These are phyloP conservation scores for Aspergillus haitiensis DNA, from an alignment of 495 filamentous ascomycete species.

Conservation along the genomic window DNA sequence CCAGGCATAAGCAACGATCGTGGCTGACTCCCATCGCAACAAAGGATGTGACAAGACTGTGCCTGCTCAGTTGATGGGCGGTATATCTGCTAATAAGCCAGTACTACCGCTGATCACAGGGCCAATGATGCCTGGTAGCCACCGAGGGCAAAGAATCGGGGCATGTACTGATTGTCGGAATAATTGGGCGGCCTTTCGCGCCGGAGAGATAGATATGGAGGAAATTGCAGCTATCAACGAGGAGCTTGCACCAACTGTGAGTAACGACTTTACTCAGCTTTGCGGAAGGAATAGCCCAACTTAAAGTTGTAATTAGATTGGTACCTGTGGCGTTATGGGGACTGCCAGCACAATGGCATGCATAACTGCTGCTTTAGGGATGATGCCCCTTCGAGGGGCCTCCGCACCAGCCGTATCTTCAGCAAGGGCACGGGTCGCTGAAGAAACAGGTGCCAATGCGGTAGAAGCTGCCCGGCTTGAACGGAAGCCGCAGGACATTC, in stretches of 20 bases:
- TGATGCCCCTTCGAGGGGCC: conserved; percentile 63
- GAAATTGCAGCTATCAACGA: conserved; percentile 66
- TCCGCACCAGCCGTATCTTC: conserved; percentile 66
- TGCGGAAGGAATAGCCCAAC: too few relatives aligned
- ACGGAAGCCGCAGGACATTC: conserved; percentile 53
- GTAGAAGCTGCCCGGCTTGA: conserved; percentile 44
- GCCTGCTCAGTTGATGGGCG: conserved; percentile 68
- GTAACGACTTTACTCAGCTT: conserved; percentile 13
- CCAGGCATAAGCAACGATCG: not conserved
- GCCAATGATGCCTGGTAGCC: conserved; percentile 67
- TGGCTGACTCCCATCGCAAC: not conserved
- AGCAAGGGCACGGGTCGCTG: conserved; percentile 60
- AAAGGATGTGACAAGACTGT: conserved; percentile 67
- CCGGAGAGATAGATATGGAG: conserved; percentile 61
- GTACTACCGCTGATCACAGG: conserved; percentile 63
- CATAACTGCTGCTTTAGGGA: conserved; percentile 59
- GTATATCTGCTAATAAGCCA: conserved; percentile 68
- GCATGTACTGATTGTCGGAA: conserved; percentile 68
- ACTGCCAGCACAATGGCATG: conserved; percentile 72
- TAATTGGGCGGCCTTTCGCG: conserved; percentile 66
- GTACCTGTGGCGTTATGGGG: conserved; percentile 70
- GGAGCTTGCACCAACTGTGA: conserved; percentile 63
- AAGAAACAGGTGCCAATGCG: conserved; percentile 60
- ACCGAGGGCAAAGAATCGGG: conserved; percentile 57
- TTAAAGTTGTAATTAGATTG: conserved; percentile 41